Percentiles rank a stretch among this genome's conserved stretches.
Conservation (phyloP, 345 rosid genomes). For the Eucalyptus sideroxylon region DNA sequence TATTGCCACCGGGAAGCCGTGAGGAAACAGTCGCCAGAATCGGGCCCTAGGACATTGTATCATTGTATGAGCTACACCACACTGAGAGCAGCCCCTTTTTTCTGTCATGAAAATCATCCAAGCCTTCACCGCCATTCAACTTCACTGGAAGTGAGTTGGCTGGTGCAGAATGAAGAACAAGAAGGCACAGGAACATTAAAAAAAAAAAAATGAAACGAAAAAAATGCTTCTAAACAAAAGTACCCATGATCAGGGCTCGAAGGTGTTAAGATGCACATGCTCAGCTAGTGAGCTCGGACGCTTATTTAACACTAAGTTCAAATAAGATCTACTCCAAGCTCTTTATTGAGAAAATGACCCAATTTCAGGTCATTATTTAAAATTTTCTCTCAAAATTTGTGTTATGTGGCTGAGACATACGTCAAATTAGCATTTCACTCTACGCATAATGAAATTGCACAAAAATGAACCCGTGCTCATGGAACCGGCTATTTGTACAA, state of each 20-base stretch:
- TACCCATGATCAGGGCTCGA: not conserved
- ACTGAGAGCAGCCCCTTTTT: not conserved
- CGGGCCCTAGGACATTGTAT: not conserved
- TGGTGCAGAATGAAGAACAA: not conserved
- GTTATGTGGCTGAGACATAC: not conserved
- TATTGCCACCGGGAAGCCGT: not conserved
- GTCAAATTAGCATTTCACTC: not conserved
- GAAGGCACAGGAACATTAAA: not conserved
- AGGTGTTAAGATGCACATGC: not conserved
- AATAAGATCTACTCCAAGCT: not conserved
- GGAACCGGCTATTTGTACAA: not conserved
- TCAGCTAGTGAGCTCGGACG: not conserved
- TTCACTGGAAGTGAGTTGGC: not conserved
- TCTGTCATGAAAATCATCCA: not conserved
- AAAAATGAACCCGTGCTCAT: not conserved
- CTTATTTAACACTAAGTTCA: not conserved
- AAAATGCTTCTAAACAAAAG: not conserved
- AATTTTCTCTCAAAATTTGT: not conserved
- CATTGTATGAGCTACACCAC: not conserved
- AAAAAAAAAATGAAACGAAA: no score
- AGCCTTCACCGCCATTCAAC: not conserved
- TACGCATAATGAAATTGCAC: not conserved
- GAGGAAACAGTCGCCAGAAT: not conserved
- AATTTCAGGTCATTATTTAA: not conserved
- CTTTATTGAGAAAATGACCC: not conserved